phyloP scores from a whole-genome alignment of 257 asterid species.

The Leptodermis oblonga region DNA sequence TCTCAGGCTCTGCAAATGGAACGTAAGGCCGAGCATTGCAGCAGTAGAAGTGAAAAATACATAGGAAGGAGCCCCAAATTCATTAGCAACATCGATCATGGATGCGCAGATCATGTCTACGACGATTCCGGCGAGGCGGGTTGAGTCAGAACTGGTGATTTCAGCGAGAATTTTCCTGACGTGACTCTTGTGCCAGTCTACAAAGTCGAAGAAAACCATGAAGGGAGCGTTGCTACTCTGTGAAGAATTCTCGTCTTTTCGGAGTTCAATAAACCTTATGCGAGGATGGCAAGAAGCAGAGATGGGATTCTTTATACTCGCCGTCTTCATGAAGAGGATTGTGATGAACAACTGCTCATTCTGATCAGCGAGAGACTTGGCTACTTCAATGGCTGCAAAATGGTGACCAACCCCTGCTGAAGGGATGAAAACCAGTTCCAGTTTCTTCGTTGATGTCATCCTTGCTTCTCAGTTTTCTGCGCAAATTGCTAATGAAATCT shows the following conservation, averaged over 20 bases:
- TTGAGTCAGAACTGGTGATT: neutral
- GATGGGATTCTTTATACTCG: neutral
- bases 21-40: neutral
- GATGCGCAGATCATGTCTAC: neutral
- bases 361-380: conserved; percentile 12
- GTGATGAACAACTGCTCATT: conserved; percentile 18
- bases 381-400: conserved; percentile 11
- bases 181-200: neutral
- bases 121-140: neutral
- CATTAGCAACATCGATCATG: neutral
- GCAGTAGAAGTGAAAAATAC: neutral
- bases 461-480: neutral
- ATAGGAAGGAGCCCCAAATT: neutral
- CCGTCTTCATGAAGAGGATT: conserved; percentile 15
- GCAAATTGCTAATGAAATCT: no score
- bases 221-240: neutral
- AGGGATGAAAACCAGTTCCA: conserved; percentile 24
- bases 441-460: neutral
- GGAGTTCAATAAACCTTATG: neutral
- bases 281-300: neutral
- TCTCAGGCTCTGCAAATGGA: conserved; percentile 5
- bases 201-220: neutral
- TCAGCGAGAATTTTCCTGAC: conserved; percentile 2
- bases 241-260: neutral
- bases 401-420: neutral